Evolutionary conservation across 768 basidiomycete species (phyloP), one percentile per base, ranked within the genome.

Genomic region (Atractiella rhizophila): DNA sequence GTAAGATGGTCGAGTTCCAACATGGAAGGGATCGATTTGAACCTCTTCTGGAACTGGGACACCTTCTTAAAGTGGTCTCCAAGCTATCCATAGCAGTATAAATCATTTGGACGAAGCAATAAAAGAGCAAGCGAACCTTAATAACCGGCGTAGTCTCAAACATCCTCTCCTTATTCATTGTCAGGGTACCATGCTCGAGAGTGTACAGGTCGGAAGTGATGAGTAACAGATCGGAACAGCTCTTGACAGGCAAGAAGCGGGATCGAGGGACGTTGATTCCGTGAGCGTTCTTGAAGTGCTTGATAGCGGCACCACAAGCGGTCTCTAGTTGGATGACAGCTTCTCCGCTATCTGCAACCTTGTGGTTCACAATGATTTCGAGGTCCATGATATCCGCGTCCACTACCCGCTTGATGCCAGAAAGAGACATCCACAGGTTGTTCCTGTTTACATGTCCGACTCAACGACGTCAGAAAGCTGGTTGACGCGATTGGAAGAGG

Each of bases 61-160:
- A 79, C 77, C 70, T 81, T 86, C 68, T 86, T 91, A 71, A 96
- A 91, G 58, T 79, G 77, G 59, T 85, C 81, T 33, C 85, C 83
- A 36, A 91, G 70, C 65, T 16, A 36, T 29, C 8, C 11, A n/a
- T n/a, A n/a, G n/a, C n/a, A n/a, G n/a, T n/a, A n/a, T n/a, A n/a
- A n/a, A n/a, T n/a, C n/a, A n/a, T n/a, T n/a, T n/a, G n/a, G n/a
- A 36, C 4, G 2, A 2, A 37, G 18, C 4, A 23, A 12, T 8
- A 34, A n/a, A 10, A 13, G 5, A 10, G 8, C 18, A 34, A 15
- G 21, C 43, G 29, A 27, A 47, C 30, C 37, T 91, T 91, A 68
- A 94, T 79, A 36, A 88, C 82, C n/a, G 85, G 88, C 21, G 80
- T 63, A 16, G 70, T 54, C 54, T 68, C 70, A 54, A 85, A 83